These are phyloP conservation scores for Phialemoniopsis sp. DNA, from an alignment of 2,329 filamentous ascomycete species.

Conservation along the genomic window DNA sequence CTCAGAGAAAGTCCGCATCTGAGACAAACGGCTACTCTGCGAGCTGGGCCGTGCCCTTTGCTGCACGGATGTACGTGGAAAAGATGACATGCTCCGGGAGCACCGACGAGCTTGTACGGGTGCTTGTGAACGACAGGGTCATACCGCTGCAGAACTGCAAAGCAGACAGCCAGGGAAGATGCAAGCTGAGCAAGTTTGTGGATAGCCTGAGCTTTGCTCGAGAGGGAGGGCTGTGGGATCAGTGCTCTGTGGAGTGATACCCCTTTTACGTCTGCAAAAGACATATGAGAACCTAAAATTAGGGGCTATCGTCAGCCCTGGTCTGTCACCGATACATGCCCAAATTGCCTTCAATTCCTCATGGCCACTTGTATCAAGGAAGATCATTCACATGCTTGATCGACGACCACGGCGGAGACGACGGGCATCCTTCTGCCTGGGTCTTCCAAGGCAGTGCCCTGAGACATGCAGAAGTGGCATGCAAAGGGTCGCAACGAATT, in stretches of 20 bases:
- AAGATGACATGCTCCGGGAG: slow-evolving; percentile 65
- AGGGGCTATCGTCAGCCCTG: no score
- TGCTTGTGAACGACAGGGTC: slow-evolving; percentile 82
- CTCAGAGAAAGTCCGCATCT: slow-evolving; percentile 41
- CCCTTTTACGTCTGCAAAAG: no score
- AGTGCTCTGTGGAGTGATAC: slow-evolving; percentile 43
- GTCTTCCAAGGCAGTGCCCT: background rate
- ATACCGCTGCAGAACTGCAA: slow-evolving; percentile 67
- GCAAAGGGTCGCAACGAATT: background rate
- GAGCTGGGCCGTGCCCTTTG: slow-evolving; percentile 80
- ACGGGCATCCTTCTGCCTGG: background rate
- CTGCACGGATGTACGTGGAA: slow-evolving; percentile 77
- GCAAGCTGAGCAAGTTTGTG: slow-evolving; percentile 66
- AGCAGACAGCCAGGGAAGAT: slow-evolving; percentile 67
- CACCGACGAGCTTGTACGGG: slow-evolving; percentile 66
- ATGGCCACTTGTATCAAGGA: no score
- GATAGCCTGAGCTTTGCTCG: slow-evolving; percentile 71
- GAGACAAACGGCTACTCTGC: slow-evolving; percentile 67
- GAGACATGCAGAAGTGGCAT: slow-evolving; percentile 12
- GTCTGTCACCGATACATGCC: no score
- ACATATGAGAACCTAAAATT: no score
- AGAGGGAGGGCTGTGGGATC: slow-evolving; percentile 67
- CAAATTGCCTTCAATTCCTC: no score
- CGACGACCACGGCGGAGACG: background rate
- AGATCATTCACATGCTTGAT: no score